These are phyloP conservation scores for Chamaecrista fasciculata DNA, from an alignment of 306 rosid species.

Conservation along the genomic window DNA sequence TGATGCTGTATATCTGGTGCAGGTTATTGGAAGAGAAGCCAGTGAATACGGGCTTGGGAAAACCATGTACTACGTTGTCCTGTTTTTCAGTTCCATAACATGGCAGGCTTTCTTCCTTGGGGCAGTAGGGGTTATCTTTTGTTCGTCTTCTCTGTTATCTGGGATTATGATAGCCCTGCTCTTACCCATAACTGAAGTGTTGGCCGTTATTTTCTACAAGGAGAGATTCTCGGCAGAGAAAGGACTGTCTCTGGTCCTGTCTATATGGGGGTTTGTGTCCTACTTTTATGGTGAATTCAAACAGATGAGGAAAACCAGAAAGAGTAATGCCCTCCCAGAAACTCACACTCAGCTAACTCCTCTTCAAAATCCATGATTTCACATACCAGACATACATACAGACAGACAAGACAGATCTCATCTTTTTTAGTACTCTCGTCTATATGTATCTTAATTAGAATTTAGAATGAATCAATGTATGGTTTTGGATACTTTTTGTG, in stretches of 20 bases:
- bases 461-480: too few relatives aligned
- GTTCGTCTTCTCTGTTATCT: slow-evolving; percentile 63
- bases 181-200: slow-evolving; percentile 56
- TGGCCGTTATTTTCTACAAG: slow-evolving; percentile 61
- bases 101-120: slow-evolving; percentile 84
- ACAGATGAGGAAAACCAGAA: slow-evolving; percentile 29
- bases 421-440: too few relatives aligned
- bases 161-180: slow-evolving; percentile 55
- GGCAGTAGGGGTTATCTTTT: slow-evolving; percentile 69
- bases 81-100: slow-evolving; percentile 48
- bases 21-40: slow-evolving; percentile 78
- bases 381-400: too few relatives aligned
- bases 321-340: slow-evolving; percentile 2
- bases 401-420: too few relatives aligned
- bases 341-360: too few relatives aligned
- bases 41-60: slow-evolving; percentile 53
- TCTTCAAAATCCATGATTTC: not conserved
- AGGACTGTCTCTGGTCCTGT: slow-evolving; percentile 65
- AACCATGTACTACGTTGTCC: slow-evolving; percentile 52
- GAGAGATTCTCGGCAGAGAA: slow-evolving; percentile 71
- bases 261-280: slow-evolving; percentile 81
- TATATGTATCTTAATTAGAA: too few relatives aligned
- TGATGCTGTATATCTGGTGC: too few relatives aligned
- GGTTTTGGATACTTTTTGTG: too few relatives aligned
- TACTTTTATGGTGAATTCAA: slow-evolving; percentile 77